These are phyloP conservation scores for Exophiala sp. DNA, from an alignment of 2,329 filamentous ascomycete genomes.

Conservation along the genomic window DNA sequence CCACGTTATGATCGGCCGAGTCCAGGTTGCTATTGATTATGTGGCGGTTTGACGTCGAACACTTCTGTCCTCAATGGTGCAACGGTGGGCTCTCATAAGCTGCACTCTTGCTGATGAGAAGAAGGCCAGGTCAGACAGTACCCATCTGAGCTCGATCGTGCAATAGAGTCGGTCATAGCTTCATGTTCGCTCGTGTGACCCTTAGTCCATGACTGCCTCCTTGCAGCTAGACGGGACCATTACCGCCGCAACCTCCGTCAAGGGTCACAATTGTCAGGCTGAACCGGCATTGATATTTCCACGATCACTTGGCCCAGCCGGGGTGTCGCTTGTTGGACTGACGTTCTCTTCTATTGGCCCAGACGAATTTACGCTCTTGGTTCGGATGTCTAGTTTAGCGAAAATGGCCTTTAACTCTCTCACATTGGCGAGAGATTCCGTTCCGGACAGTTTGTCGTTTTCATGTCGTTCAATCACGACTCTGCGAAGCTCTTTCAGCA, in stretches of 20 bases:
- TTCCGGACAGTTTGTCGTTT: slow-evolving; percentile 37
- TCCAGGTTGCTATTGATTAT: too few relatives aligned
- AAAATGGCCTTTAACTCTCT: slow-evolving; percentile 72
- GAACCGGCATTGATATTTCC: slow-evolving; percentile 18
- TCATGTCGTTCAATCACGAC: slow-evolving; percentile 68
- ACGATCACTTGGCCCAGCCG: slow-evolving; percentile 12
- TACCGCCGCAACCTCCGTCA: background rate
- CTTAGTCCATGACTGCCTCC: background rate
- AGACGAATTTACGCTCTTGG: slow-evolving; percentile 24
- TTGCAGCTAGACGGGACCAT: background rate
- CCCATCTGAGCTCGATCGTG: too few relatives aligned
- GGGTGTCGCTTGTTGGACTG: slow-evolving; percentile 17
- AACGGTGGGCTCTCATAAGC: too few relatives aligned
- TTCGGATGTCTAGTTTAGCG: slow-evolving; percentile 53
- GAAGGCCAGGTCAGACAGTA: too few relatives aligned
- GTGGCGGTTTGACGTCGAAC: too few relatives aligned
- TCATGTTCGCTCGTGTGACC: slow-evolving; percentile 5
- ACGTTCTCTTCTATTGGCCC: slow-evolving; percentile 3
- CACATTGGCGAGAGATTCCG: slow-evolving; percentile 44
- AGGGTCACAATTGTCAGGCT: slow-evolving; percentile 19
- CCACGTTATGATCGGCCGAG: too few relatives aligned
- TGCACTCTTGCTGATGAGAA: too few relatives aligned
- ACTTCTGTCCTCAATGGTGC: too few relatives aligned
- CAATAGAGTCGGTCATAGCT: background rate
- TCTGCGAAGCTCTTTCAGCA: slow-evolving; percentile 69